These are phyloP conservation scores for Cytospora piceicola DNA, from an alignment of 2,329 filamentous ascomycete species.

Conservation along the genomic window DNA sequence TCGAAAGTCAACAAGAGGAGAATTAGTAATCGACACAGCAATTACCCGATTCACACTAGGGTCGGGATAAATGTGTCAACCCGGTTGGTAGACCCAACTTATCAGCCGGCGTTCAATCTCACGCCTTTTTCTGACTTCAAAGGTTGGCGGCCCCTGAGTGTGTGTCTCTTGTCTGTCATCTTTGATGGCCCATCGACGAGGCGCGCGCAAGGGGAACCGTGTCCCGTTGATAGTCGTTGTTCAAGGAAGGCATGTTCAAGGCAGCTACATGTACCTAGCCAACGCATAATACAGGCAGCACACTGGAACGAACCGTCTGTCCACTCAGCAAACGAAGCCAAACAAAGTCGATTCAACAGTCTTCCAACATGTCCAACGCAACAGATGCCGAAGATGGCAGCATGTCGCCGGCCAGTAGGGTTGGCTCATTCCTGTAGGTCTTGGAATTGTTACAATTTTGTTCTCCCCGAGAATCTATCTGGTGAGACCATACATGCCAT, in stretches of 20 bases:
- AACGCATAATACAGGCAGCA: too few species aligned
- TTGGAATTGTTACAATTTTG: too few species aligned
- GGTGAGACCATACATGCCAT: neutral
- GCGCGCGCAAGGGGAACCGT: neutral
- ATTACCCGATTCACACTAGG: conserved; percentile 9
- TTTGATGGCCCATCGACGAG: neutral
- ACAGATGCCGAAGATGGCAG: conserved; percentile 19
- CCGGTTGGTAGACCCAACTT: neutral
- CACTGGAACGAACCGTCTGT: too few species aligned
- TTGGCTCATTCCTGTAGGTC: conserved; percentile 27
- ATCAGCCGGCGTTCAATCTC: neutral
- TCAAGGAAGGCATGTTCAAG: too few species aligned
- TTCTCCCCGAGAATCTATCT: too few species aligned
- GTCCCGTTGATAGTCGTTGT: neutral
- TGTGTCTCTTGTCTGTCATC: too few species aligned
- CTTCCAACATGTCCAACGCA: conserved; percentile 8
- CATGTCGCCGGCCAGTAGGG: conserved; percentile 17
- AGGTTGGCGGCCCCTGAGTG: neutral
- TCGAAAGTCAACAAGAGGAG: too few species aligned
- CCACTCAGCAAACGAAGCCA: neutral
- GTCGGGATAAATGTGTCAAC: neutral
- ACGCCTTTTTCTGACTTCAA: neutral
- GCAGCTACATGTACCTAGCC: neutral
- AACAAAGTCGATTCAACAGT: neutral
- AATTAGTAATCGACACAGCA: conserved; percentile 5